These are phyloP conservation scores for Sonneratia caseolaris DNA, from an alignment of 345 rosid species.

Conservation along the genomic window DNA sequence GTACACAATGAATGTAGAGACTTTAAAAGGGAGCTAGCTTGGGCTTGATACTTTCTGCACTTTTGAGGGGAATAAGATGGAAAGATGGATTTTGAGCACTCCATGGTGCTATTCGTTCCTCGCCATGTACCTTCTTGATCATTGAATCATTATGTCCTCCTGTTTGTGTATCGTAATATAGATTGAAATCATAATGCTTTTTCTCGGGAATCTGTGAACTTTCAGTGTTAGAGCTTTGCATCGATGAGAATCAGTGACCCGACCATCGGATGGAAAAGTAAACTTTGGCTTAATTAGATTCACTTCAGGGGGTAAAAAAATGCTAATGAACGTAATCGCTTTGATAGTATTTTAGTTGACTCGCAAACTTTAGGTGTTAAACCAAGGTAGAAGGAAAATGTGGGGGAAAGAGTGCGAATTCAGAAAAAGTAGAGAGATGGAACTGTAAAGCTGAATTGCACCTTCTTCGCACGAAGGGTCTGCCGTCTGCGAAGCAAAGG, in stretches of 20 bases:
- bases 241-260: not conserved
- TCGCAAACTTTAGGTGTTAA: not conserved
- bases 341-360: not conserved
- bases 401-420: not conserved
- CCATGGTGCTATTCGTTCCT: slow-evolving; percentile 6
- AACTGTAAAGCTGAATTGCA: not conserved
- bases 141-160: not conserved
- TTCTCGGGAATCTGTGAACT: not conserved
- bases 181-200: not conserved
- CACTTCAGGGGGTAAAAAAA: too few relatives aligned
- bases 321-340: too few relatives aligned
- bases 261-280: too few relatives aligned
- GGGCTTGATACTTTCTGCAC: not conserved
- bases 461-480: not conserved
- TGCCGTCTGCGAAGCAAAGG: too few relatives aligned
- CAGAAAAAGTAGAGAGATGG: not conserved
- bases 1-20: slow-evolving; percentile 1
- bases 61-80: slow-evolving; percentile 4
- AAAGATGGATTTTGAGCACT: not conserved
- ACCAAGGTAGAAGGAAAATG: not conserved
- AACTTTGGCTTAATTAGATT: too few relatives aligned
- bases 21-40: slow-evolving; percentile 1
- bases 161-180: not conserved
- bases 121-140: not conserved
- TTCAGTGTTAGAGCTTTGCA: not conserved